A percentile compares a stretch with the other conserved stretches of the same genome.
phyloP scores from a whole-genome alignment of 495 filamentous ascomycete genomes.

The Hypoxylon lienhwacheense region DNA sequence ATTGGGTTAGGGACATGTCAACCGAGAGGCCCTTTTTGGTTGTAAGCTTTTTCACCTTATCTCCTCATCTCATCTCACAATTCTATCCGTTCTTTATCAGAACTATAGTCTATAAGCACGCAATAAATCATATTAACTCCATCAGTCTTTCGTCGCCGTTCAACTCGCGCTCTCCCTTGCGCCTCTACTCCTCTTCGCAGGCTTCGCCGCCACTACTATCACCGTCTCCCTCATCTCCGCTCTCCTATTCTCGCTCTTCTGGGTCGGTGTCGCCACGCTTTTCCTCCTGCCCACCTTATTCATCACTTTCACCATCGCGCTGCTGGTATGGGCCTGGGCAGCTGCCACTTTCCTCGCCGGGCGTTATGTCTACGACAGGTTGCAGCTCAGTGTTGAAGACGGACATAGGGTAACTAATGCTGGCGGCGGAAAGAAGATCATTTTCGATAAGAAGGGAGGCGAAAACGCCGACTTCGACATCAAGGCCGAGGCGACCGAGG shows the following conservation, averaged over 20 bases:
- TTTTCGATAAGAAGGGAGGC: conserved; percentile 22
- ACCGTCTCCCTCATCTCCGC: conserved; percentile 57
- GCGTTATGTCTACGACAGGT: conserved; percentile 49
- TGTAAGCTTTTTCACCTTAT: conserved; percentile 29
- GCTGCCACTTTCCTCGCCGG: conserved; percentile 58
- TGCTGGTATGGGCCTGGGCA: conserved; percentile 65
- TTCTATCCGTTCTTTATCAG: too few species aligned
- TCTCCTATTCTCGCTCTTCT: conserved; percentile 63
- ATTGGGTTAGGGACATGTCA: conserved; percentile 27
- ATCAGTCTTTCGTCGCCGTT: conserved; percentile 55
- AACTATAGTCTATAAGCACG: too few species aligned
- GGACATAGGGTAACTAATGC: conserved; percentile 12
- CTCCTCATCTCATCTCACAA: not conserved
- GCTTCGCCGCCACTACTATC: conserved; percentile 58
- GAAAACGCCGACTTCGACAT: conserved; percentile 15
- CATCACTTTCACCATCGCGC: conserved; percentile 56
- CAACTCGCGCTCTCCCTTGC: conserved; percentile 59
- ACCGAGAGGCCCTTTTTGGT: conserved; percentile 40
- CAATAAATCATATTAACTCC: not conserved
- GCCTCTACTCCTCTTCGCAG: conserved; percentile 63
- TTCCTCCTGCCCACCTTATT: conserved; percentile 65
- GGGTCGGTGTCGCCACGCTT: conserved; percentile 62
- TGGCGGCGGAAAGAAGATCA: conserved; percentile 22
- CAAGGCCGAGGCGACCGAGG: conserved; percentile 30
- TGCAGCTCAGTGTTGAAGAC: conserved; percentile 31